These are phyloP conservation scores for Rosa chinensis DNA, from an alignment of 306 rosid genomes.

Conservation along the genomic window DNA sequence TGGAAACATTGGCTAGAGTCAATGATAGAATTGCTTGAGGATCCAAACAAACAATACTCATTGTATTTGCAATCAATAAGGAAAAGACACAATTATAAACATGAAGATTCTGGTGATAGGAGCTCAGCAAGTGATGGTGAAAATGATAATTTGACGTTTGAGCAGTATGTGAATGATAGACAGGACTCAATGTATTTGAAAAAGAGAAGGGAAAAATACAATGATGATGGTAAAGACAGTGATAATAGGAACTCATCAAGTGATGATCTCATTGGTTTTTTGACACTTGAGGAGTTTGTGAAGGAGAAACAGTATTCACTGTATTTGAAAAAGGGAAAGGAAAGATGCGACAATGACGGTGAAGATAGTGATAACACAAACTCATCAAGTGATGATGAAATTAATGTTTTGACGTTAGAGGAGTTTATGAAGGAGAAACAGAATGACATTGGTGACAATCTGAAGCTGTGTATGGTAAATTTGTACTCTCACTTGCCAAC, in stretches of 20 bases:
- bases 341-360: not conserved
- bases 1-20: conserved; percentile 19
- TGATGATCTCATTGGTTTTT: not conserved
- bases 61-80: conserved; percentile 14
- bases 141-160: conserved; percentile 14
- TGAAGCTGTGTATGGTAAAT: conserved; percentile 17
- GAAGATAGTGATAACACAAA: not conserved
- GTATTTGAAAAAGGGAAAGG: not conserved
- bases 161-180: conserved; percentile 31
- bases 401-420: not conserved
- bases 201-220: not conserved
- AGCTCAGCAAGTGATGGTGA: not conserved
- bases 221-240: not conserved
- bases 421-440: conserved; percentile 35
- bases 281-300: conserved; percentile 34
- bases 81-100: not conserved
- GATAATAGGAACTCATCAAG: not conserved
- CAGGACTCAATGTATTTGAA: not conserved
- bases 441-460: conserved; percentile 8
- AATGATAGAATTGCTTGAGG: conserved; percentile 32
- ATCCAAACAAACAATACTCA: conserved; percentile 30
- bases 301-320: conserved; percentile 11
- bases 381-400: not conserved
- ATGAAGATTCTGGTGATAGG: not conserved
- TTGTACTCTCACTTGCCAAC: conserved; percentile 33